Evolutionary conservation across 2,329 filamentous ascomycete genomes (phyloP).

Genomic region (Fusarium azukiicola): DNA sequence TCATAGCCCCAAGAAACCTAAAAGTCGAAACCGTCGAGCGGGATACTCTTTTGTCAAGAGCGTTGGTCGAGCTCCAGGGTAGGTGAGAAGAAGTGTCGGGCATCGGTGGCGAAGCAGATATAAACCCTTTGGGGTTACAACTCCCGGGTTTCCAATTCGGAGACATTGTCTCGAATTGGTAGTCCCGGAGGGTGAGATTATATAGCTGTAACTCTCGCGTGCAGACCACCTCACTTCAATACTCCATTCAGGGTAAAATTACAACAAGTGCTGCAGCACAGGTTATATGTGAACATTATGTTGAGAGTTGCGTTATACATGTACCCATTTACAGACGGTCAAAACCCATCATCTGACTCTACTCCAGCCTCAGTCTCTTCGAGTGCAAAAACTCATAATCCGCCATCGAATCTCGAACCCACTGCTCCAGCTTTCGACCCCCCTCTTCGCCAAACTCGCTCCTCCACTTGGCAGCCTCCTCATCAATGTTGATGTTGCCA

Average conservation of each 20-base stretch:
- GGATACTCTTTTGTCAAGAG: neutral
- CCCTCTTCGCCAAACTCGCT: constrained; percentile 42
- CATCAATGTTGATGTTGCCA: constrained; percentile 34
- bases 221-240: no score
- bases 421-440: constrained; percentile 38
- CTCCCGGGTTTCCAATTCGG: no score
- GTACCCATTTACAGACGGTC: no score
- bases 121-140: neutral
- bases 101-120: neutral
- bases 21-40: no score
- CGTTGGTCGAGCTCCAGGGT: neutral
- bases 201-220: no score
- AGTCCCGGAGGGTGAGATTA: no score
- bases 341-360: neutral
- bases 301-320: neutral
- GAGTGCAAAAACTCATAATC: constrained; percentile 43
- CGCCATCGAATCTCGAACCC: constrained; percentile 41
- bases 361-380: constrained; percentile 30
- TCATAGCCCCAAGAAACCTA: no score
- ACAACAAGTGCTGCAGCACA: no score
- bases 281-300: neutral
- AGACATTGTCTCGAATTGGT: no score
- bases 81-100: neutral
- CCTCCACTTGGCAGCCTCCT: constrained; percentile 45
- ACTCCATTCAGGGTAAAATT: no score